phyloP scores from a whole-genome alignment of 305 asterid genomes.

The Stenogyne calaminthoides region DNA sequence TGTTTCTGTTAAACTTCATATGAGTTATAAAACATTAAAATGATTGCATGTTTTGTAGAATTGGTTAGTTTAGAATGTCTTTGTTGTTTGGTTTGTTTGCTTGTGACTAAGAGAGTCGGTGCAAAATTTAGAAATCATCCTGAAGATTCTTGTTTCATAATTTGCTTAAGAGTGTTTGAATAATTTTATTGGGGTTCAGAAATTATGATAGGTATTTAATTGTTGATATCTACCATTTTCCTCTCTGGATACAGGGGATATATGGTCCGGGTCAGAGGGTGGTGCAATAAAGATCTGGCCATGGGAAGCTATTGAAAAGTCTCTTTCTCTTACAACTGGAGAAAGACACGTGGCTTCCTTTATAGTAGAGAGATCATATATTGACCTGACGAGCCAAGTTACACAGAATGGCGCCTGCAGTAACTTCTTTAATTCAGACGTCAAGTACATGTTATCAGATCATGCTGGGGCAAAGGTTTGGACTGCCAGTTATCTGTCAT shows the following conservation, averaged over 20 bases:
- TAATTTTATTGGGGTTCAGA: conserved; percentile 11
- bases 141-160: conserved; percentile 11
- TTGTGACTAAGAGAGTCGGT: neutral
- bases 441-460: conserved; percentile 77
- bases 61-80: conserved; percentile 1
- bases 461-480: conserved; percentile 78
- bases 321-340: conserved; percentile 60
- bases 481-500: conserved; percentile 77
- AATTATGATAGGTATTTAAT: conserved; percentile 8
- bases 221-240: conserved; percentile 24
- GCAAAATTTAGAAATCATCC: conserved; percentile 6
- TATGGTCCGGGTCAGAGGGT: conserved; percentile 95
- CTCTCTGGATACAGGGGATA: conserved; percentile 66
- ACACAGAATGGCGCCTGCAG: conserved; percentile 59
- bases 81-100: conserved; percentile 20
- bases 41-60: conserved; percentile 12
- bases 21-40: conserved; percentile 8
- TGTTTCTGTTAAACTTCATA: neutral
- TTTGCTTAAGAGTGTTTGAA: conserved; percentile 6
- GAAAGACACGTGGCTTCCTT: conserved; percentile 89
- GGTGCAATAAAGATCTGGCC: conserved; percentile 90
- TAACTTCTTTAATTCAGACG: conserved; percentile 74
- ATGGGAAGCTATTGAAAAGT: conserved; percentile 91
- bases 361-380: conserved; percentile 76
- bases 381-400: conserved; percentile 77